These are phyloP conservation scores for Aspergillus sp. DNA, from an alignment of 2,329 filamentous ascomycete species.

Conservation along the genomic window DNA sequence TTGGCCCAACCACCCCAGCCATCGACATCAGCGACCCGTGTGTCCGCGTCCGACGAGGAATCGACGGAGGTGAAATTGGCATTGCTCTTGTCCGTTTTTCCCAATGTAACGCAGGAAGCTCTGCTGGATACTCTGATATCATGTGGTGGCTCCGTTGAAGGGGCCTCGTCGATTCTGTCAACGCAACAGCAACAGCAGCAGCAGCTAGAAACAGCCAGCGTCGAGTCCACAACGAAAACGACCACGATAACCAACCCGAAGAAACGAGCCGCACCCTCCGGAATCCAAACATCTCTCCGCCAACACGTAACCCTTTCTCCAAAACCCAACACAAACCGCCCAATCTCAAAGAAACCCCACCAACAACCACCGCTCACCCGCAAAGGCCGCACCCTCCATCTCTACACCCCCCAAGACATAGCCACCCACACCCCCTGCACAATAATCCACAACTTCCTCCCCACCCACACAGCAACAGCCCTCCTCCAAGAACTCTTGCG, in stretches of 20 bases:
- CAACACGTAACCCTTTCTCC: conserved; percentile 36
- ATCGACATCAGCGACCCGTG: conserved; percentile 1
- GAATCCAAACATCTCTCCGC: conserved; percentile 59
- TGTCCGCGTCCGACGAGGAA: conserved; percentile 50
- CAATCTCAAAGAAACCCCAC: conserved; percentile 26
- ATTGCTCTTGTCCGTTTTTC: conserved; percentile 69
- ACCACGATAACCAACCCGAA: conserved; percentile 7
- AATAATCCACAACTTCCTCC: conserved; percentile 85
- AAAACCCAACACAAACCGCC: conserved; percentile 13
- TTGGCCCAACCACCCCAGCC: conserved; percentile 6
- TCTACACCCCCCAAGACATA: conserved; percentile 76
- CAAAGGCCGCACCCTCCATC: conserved; percentile 74
- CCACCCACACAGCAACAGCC: conserved; percentile 61
- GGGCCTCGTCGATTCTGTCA: conserved; percentile 53
- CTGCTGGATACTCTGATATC: conserved; percentile 74
- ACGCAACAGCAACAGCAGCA: conserved; percentile 14
- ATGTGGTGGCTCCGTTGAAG: conserved; percentile 67
- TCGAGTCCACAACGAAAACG: conserved; percentile 1
- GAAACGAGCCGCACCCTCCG: conserved; percentile 39
- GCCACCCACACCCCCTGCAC: conserved; percentile 81
- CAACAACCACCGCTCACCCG: conserved; percentile 40
- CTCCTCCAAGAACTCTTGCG: conserved; percentile 68
- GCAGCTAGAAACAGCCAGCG: background rate
- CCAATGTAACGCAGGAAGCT: conserved; percentile 54
- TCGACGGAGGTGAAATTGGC: conserved; percentile 87